Conservation (phyloP, 306 rosid species). For the Fragaria nilgerrensis region DNA sequence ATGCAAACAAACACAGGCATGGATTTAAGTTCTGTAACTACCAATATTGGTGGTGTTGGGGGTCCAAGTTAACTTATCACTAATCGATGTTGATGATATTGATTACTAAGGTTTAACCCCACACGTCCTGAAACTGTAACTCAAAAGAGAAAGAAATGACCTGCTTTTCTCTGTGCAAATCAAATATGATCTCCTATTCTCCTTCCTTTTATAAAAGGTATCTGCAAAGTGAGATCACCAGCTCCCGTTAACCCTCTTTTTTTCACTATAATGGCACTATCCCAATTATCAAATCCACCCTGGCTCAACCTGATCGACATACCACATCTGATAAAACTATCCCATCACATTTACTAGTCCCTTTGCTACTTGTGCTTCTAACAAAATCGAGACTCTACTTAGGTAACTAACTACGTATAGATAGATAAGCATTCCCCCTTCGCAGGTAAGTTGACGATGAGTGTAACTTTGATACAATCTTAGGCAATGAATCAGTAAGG, state of each 20-base stretch:
- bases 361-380: background rate
- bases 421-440: background rate
- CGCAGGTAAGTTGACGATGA: too few species aligned
- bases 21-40: conserved; percentile 27
- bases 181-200: background rate
- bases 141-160: background rate
- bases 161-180: conserved; percentile 6
- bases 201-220: conserved; percentile 1
- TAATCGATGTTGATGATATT: conserved; percentile 9
- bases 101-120: background rate
- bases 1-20: conserved; percentile 23
- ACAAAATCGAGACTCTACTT: background rate
- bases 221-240: conserved; percentile 12
- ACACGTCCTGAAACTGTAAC: background rate
- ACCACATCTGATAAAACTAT: background rate
- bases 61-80: conserved; percentile 39
- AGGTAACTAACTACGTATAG: background rate
- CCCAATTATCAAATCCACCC: conserved; percentile 6
- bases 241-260: conserved; percentile 5
- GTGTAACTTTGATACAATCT: too few species aligned
- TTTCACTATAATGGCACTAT: conserved; percentile 10
- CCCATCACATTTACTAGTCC: background rate
- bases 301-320: background rate
- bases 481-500: too few species aligned
- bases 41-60: conserved; percentile 35